Evolutionary conservation across 2,329 filamentous ascomycete genomes (phyloP).

Genomic region (Aspergillus terreus): DNA sequence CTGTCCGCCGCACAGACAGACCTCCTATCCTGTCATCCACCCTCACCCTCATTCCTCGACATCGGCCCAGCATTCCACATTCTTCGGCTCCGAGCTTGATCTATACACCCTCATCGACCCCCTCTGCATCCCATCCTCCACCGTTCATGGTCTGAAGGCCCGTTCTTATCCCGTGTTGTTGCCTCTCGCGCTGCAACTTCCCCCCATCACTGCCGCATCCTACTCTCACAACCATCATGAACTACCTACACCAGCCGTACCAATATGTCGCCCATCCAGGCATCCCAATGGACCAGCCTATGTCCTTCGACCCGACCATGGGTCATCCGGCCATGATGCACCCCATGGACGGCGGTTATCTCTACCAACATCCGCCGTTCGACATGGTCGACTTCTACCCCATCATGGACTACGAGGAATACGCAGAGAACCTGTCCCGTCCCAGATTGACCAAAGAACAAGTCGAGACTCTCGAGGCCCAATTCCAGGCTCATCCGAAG

Average conservation of each 20-base stretch:
- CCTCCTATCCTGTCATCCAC: not conserved
- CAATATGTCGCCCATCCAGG: constrained; percentile 31
- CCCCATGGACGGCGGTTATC: constrained; percentile 33
- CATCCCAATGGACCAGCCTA: constrained; percentile 35
- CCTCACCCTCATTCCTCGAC: not conserved
- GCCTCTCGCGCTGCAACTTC: constrained; percentile 7
- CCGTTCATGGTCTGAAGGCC: constrained; percentile 9
- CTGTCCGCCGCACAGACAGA: not conserved
- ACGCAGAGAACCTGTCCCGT: constrained; percentile 45
- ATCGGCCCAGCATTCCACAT: not conserved
- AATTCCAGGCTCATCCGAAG: constrained; percentile 50
- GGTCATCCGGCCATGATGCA: constrained; percentile 36
- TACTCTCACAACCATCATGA: constrained; percentile 27
- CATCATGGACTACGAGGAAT: constrained; percentile 45
- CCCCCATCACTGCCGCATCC: constrained; percentile 6
- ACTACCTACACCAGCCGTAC: constrained; percentile 38
- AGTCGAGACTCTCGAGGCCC: constrained; percentile 47
- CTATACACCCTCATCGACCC: constrained; percentile 1
- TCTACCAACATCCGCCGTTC: constrained; percentile 36
- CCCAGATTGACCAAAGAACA: constrained; percentile 51
- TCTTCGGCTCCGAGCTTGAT: constrained; percentile 2
- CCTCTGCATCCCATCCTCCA: constrained; percentile 5
- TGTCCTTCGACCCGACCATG: constrained; percentile 35
- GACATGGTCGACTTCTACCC: constrained; percentile 43
- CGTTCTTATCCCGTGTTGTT: constrained; percentile 1